Percentiles rank a stretch among this genome's conserved stretches.
phyloP scores from a whole-genome alignment of 441 rosid genomes.

The Corymbia calophylla region DNA sequence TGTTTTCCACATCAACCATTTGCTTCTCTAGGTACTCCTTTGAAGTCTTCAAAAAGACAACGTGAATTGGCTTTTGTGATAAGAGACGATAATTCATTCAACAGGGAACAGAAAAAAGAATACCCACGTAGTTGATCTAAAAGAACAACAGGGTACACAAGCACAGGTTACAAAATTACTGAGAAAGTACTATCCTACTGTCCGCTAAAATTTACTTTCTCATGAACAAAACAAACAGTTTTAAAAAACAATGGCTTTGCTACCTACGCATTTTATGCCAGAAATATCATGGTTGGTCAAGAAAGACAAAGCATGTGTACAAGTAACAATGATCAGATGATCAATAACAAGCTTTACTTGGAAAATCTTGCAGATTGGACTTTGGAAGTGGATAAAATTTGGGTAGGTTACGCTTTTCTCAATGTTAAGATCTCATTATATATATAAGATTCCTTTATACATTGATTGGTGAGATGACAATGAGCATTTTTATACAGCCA shows the following conservation, averaged over 20 bases:
- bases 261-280: neutral
- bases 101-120: neutral
- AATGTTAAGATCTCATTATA: neutral
- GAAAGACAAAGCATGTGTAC: neutral
- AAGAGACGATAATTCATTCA: neutral
- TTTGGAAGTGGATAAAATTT: neutral
- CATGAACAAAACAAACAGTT: neutral
- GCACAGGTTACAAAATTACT: neutral
- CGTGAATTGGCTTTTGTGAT: neutral
- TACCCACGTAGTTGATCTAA: neutral
- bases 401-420: neutral
- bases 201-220: neutral
- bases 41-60: conserved; percentile 35
- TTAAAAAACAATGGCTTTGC: neutral
- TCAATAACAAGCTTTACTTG: neutral
- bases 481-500: neutral
- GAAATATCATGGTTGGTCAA: neutral
- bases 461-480: neutral
- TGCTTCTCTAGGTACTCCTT: conserved; percentile 87
- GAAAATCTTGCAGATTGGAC: neutral
- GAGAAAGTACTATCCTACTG: neutral
- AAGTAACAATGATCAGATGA: neutral
- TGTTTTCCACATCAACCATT: conserved; percentile 68
- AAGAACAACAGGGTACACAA: neutral
- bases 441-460: neutral